These are phyloP conservation scores for Monosporascus sp. DNA, from an alignment of 2,329 filamentous ascomycete species.

Conservation along the genomic window DNA sequence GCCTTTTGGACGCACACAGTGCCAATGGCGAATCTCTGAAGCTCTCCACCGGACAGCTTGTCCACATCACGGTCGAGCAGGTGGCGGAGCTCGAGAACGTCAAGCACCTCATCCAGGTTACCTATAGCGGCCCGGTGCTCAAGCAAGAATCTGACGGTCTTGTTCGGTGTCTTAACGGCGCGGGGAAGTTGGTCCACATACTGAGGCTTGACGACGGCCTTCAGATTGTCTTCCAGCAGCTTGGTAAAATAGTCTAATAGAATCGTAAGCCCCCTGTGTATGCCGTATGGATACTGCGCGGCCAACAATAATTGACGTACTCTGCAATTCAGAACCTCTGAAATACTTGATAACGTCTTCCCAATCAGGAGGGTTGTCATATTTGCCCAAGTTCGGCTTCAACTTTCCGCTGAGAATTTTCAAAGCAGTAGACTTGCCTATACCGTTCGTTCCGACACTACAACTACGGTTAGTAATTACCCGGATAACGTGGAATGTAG, in stretches of 20 bases:
- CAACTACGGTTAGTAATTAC: background rate
- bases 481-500: background rate
- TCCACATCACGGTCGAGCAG: conserved; percentile 89
- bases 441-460: conserved; percentile 96
- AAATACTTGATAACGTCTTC: conserved; percentile 98
- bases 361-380: conserved; percentile 97
- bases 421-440: conserved; percentile 98
- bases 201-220: conserved; percentile 97
- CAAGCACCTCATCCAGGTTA: conserved; percentile 76
- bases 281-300: background rate
- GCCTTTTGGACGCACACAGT: conserved; percentile 93
- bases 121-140: conserved; percentile 70
- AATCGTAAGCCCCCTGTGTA: conserved; percentile 7
- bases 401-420: conserved; percentile 98
- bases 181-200: conserved; percentile 98
- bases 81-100: conserved; percentile 80
- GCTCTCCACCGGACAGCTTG: conserved; percentile 90
- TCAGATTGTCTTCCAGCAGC: conserved; percentile 91
- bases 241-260: conserved; percentile 93
- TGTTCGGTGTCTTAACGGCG: conserved; percentile 77
- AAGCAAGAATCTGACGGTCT: conserved; percentile 75
- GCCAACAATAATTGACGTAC: conserved; percentile 45
- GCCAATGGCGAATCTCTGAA: conserved; percentile 96
- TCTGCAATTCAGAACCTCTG: conserved; percentile 94
- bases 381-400: conserved; percentile 94